Percentiles rank a stretch among this genome's conserved stretches.
Evolutionary conservation across 2,329 filamentous ascomycete genomes (phyloP).

Genomic region (Plenodomus biglobosus): DNA sequence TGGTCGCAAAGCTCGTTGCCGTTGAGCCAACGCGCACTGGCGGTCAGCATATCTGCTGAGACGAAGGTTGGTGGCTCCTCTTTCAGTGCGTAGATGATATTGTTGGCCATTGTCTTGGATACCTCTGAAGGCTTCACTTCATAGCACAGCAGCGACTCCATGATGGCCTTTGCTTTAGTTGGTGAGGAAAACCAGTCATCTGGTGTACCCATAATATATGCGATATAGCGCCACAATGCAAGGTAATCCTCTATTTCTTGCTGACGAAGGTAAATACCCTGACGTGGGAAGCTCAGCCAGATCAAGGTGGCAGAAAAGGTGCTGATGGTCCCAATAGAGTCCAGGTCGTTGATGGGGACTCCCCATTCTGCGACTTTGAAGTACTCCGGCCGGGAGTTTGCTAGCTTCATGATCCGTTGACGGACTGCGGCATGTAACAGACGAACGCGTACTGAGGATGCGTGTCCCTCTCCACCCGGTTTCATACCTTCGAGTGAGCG

Average conservation of each 20-base stretch:
- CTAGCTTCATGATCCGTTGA: constrained; percentile 63
- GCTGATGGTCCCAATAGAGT: constrained; percentile 70
- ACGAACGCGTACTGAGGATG: constrained; percentile 66
- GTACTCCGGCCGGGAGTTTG: constrained; percentile 59
- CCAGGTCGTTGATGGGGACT: constrained; percentile 73
- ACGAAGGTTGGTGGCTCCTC: constrained; percentile 66
- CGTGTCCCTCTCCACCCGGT: constrained; percentile 67
- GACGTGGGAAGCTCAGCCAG: constrained; percentile 69
- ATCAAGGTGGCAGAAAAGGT: constrained; percentile 70
- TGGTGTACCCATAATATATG: constrained; percentile 69
- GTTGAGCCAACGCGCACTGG: constrained; percentile 70
- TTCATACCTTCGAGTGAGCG: constrained; percentile 64
- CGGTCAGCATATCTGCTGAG: constrained; percentile 67
- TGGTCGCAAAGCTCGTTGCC: constrained; percentile 63
- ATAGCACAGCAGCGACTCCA: constrained; percentile 67
- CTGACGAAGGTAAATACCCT: constrained; percentile 66
- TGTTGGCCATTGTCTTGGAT: constrained; percentile 68
- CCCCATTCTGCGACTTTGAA: constrained; percentile 62
- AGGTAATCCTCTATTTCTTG: constrained; percentile 70
- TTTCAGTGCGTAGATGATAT: constrained; percentile 71
- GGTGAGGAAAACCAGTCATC: constrained; percentile 61
- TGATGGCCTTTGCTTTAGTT: constrained; percentile 59
- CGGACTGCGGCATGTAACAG: constrained; percentile 70
- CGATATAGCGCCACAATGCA: constrained; percentile 75
- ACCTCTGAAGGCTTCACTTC: constrained; percentile 68